These are phyloP conservation scores for Silene conica DNA, from an alignment of 148 eudicot genomes.

Conservation along the genomic window DNA sequence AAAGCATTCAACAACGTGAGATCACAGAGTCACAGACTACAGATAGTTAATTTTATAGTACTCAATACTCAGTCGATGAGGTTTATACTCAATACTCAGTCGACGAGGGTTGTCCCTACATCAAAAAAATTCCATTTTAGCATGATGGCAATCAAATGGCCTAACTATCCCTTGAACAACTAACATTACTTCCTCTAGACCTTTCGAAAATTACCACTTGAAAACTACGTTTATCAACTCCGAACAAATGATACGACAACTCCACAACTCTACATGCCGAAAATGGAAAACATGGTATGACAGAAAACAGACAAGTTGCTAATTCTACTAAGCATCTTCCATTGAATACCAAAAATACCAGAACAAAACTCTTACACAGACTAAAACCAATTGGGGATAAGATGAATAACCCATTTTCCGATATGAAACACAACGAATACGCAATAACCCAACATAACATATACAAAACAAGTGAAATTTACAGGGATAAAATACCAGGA, in stretches of 20 bases:
- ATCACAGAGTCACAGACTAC: neutral
- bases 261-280: neutral
- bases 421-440: neutral
- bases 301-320: neutral
- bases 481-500: constrained; percentile 53
- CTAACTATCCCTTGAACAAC: neutral
- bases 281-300: neutral
- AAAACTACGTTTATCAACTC: neutral
- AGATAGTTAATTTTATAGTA: neutral
- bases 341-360: neutral
- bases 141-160: neutral
- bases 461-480: neutral
- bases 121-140: neutral
- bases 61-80: neutral
- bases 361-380: neutral
- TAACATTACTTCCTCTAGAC: neutral
- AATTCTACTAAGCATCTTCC: neutral
- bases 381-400: neutral
- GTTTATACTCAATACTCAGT: neutral
- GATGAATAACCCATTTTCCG: neutral
- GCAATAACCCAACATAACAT: neutral
- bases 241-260: neutral
- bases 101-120: neutral
- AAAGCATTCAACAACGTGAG: constrained; percentile 1
- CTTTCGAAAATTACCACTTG: neutral